phyloP scores from a whole-genome alignment of 202 grass and related monocot genomes.

The Saccharum hybrid region DNA sequence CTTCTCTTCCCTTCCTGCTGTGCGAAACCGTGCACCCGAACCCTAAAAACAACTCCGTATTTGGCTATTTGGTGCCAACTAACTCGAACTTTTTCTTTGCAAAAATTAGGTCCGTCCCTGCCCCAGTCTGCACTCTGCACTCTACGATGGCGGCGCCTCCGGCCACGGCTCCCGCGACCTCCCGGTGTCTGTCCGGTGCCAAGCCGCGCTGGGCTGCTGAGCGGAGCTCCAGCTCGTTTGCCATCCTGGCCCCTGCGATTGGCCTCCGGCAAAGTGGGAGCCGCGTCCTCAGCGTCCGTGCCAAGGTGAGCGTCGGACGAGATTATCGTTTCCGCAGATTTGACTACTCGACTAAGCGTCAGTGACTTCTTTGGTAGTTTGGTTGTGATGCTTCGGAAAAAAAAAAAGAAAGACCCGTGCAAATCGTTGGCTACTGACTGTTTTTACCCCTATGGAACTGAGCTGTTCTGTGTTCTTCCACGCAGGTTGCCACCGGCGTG shows the following conservation, averaged over 20 bases:
- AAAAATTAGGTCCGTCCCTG: not conserved
- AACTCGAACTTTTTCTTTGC: not conserved
- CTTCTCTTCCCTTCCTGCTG: too few relatives aligned
- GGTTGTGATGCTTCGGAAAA: not conserved
- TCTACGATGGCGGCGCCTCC: slow-evolving; percentile 30
- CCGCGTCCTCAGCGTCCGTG: not conserved
- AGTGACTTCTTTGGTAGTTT: not conserved
- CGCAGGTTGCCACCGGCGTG: slow-evolving; percentile 33
- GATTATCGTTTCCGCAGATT: not conserved
- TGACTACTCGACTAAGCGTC: not conserved
- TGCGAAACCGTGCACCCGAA: too few relatives aligned
- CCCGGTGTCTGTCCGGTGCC: not conserved
- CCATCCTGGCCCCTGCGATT: not conserved
- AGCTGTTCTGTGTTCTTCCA: not conserved
- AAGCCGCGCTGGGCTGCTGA: not conserved
- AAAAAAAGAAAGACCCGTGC: not conserved
- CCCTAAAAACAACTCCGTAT: too few relatives aligned
- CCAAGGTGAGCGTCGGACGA: slow-evolving; percentile 22
- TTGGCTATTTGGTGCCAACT: not conserved
- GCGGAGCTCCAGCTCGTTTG: not conserved
- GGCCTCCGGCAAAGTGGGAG: not conserved
- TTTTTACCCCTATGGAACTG: not conserved
- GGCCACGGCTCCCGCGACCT: slow-evolving; percentile 30
- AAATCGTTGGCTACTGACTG: not conserved
- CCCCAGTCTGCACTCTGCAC: not conserved